These are phyloP conservation scores for Carallia brachiata DNA, from an alignment of 345 rosid genomes.

Conservation along the genomic window DNA sequence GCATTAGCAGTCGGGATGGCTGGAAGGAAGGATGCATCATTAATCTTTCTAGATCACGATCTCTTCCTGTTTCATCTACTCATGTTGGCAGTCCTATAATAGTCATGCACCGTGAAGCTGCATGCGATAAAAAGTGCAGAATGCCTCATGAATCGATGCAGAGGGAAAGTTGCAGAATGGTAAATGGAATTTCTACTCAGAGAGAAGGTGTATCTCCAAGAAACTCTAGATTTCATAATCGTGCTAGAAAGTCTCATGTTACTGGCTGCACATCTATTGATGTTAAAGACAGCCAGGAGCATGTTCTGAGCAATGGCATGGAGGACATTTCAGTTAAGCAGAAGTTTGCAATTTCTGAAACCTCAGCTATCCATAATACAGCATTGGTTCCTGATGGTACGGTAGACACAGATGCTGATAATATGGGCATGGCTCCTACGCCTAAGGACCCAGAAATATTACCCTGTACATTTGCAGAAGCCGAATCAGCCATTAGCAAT, in stretches of 20 bases:
- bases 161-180: slow-evolving; percentile 46
- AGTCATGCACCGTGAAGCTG: slow-evolving; percentile 36
- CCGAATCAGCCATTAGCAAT: slow-evolving; percentile 34
- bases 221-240: slow-evolving; percentile 34
- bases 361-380: slow-evolving; percentile 30
- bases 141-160: slow-evolving; percentile 43
- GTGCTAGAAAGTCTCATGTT: slow-evolving; percentile 35
- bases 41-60: slow-evolving; percentile 60
- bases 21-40: slow-evolving; percentile 66
- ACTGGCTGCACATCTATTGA: slow-evolving; percentile 25
- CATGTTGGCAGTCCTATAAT: slow-evolving; percentile 40
- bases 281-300: slow-evolving; percentile 28
- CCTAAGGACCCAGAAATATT: slow-evolving; percentile 36
- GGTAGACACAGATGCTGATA: slow-evolving; percentile 37
- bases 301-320: slow-evolving; percentile 26
- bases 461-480: slow-evolving; percentile 28
- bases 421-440: slow-evolving; percentile 30
- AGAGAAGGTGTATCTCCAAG: slow-evolving; percentile 42
- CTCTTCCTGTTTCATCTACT: slow-evolving; percentile 63
- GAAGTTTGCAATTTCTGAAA: slow-evolving; percentile 38
- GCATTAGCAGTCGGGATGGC: slow-evolving; percentile 96
- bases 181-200: slow-evolving; percentile 38
- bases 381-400: slow-evolving; percentile 41
- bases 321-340: slow-evolving; percentile 29
- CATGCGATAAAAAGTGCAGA: slow-evolving; percentile 41